Conservation (phyloP, 2,329 filamentous ascomycete species). For the Trichoderma cornu-damae region DNA sequence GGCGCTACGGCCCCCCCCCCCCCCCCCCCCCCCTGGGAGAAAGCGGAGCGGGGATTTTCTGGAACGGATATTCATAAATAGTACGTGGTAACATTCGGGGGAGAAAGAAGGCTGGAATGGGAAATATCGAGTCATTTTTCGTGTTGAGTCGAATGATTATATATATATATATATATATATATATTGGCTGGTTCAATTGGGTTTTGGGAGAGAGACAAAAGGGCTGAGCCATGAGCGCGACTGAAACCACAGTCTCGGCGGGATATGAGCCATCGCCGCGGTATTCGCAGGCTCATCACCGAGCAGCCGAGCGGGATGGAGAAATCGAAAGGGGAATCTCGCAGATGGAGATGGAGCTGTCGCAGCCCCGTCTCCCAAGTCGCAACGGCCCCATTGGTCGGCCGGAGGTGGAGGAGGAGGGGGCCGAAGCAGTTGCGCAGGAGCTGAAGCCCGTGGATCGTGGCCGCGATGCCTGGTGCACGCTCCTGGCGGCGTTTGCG, state of each 20-base stretch:
- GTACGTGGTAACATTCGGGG: too few relatives aligned
- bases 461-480: constrained; percentile 23
- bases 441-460: constrained; percentile 24
- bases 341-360: not conserved
- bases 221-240: constrained; percentile 1
- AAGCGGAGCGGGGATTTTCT: not conserved
- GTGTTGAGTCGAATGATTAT: too few relatives aligned
- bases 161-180: too few relatives aligned
- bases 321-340: constrained; percentile 7
- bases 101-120: too few relatives aligned
- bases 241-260: not conserved
- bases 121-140: too few relatives aligned
- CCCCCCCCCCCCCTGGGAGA: too few relatives aligned
- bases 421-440: not conserved
- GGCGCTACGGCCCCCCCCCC: too few relatives aligned
- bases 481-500: constrained; percentile 24
- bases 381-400: not conserved
- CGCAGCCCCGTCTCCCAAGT: not conserved
- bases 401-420: not conserved
- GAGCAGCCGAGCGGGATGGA: not conserved
- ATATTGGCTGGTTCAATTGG: not conserved
- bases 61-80: too few relatives aligned
- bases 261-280: not conserved
- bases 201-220: not conserved
- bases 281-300: not conserved